Evolutionary conservation across 305 asterid species (phyloP), one percentile per base, ranked within the genome.

Genomic region (Euphrasia arctica): DNA sequence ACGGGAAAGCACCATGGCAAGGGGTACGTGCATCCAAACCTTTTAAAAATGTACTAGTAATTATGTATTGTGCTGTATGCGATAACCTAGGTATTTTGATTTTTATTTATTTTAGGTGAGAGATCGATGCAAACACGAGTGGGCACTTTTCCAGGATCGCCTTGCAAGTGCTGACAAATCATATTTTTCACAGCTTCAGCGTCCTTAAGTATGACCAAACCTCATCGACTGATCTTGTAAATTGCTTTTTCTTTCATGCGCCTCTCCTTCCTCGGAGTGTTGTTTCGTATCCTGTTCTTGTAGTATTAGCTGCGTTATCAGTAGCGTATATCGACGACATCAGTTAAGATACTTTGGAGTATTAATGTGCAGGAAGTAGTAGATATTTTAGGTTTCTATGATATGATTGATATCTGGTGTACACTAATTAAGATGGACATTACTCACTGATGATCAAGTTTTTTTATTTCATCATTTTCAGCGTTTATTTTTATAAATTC

Each of bases 1-100:
- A 80, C n/a, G 99, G 99, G 11, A 86, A 80, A 79, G 77, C 97
- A 72, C 97, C 98, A 2, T 83, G 98, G 98, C 80, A 88, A 75
- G 99, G 97, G 96, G 99, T 90, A 90, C 64, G 97, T 74, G 68
- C 62, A 76, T 78, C 50, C 63, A 27, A 18, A 45, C 60, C n/a
- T 18, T n/a, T n/a, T n/a, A n/a, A n/a, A n/a, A n/a, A n/a, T n/a
- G n/a, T n/a, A n/a, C n/a, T n/a, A n/a, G n/a, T n/a, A n/a, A n/a
- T n/a, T n/a, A n/a, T n/a, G n/a, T n/a, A n/a, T n/a, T n/a, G n/a
- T n/a, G n/a, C n/a, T n/a, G n/a, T n/a, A n/a, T n/a, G n/a, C n/a
- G n/a, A n/a, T n/a, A n/a, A n/a, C n/a, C n/a, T n/a, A n/a, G 43
- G 59, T 14, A 72, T 15, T 57, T 54, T 45, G 58, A 27, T 28